Conservation (phyloP, 345 rosid species). For the Lepidium sativum region DNA sequence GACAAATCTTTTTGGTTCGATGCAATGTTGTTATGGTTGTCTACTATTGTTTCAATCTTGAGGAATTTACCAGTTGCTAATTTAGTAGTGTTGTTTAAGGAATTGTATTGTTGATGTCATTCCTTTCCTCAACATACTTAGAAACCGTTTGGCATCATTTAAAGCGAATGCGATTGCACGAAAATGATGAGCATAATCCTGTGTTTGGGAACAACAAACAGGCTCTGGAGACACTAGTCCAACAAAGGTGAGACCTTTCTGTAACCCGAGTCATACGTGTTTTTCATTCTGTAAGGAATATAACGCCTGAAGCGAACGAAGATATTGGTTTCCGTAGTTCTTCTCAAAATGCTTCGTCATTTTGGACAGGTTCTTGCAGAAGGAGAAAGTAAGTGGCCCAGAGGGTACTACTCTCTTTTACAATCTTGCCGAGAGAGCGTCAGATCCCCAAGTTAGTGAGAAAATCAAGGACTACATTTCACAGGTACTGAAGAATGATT, state of each 20-base stretch:
- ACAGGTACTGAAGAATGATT: conserved; percentile 68
- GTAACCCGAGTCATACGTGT: background rate
- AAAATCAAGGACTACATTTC: conserved; percentile 63
- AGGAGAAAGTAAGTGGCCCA: conserved; percentile 72
- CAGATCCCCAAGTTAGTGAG: conserved; percentile 53
- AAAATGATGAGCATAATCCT: conserved; percentile 56
- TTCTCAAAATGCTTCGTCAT: background rate
- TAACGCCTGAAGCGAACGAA: background rate
- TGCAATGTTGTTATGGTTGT: background rate
- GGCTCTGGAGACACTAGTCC: conserved; percentile 65
- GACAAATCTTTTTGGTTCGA: background rate
- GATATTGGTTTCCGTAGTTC: background rate
- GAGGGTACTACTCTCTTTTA: conserved; percentile 67
- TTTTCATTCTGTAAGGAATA: background rate
- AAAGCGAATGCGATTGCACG: conserved; percentile 58
- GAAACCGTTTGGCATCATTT: conserved; percentile 82
- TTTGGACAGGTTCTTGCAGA: conserved; percentile 62
- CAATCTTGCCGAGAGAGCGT: conserved; percentile 91
- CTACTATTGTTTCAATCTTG: background rate
- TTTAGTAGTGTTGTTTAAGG: background rate
- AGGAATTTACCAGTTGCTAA: background rate
- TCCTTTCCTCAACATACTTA: conserved; percentile 11
- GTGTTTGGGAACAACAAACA: conserved; percentile 73
- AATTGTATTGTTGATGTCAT: background rate
- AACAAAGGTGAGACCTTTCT: conserved; percentile 54